Base-by-base conservation (phyloP, 169 alveolate genomes). In the Plasmodium falciparum region DNA sequence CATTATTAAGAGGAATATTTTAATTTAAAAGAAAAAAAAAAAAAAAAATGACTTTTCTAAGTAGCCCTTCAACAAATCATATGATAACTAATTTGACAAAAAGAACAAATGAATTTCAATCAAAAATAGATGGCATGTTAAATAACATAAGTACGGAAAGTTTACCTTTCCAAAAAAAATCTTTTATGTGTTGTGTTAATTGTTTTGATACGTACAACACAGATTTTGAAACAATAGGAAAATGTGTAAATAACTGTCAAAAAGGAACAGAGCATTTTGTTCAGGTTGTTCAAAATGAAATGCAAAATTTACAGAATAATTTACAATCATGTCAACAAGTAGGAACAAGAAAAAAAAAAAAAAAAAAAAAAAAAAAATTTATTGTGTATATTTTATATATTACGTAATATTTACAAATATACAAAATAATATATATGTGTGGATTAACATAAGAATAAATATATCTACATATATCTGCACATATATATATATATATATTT, bases 241-340 rank as follows among this genome's bases (percentile, higher is more conserved):
- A 93, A 69, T 93, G 96, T 59, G 94, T 93, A 15, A 93, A 93
- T 63, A 90, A 83, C 83, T 93, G 96, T 71, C 96, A 93, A 74
- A 86, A 78, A 45, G 88, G 89, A n/a, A 94, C 96, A 3, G 95
- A 93, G 70, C 90, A 89, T 33, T 93, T 93, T 65, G 96, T 94
- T 26, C 92, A 88, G 75, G 93, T 89, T n/a, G 96, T 93, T 43
- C 96, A 93, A 56, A 73, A 83, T 54, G 96, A 93, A 70, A 92
- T 93, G 67, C 93, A 93, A 58, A 93, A 93, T 71, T 88, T 93
- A 24, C 96, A 93, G 61, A 90, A 83, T 45, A 85, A 80, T 24
- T 86, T 93, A 12, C 89, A 88, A 54, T 88, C 92, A 12, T 93
- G 96, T 20, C 96, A 93, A 39, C 94, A 93, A 89, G 96, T 93